Conservation (phyloP, 2,329 filamentous ascomycete species). For the Aspergillus sp. region DNA sequence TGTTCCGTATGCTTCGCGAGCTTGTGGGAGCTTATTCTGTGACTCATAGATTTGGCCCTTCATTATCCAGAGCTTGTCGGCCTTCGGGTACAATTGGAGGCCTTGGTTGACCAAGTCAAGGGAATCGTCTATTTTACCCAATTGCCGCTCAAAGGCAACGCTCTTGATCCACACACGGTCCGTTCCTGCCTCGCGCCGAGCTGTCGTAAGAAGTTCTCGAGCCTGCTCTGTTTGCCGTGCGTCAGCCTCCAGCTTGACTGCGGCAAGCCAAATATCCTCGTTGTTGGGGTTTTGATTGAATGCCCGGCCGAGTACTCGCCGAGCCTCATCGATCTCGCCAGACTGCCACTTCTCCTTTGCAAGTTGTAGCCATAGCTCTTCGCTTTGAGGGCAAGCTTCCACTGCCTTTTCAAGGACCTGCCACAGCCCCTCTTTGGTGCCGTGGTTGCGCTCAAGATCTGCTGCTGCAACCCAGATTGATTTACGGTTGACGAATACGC, state of each 20-base stretch:
- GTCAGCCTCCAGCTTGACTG: conserved; percentile 93
- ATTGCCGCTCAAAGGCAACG: conserved; percentile 85
- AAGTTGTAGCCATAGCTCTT: conserved; percentile 92
- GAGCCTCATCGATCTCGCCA: conserved; percentile 82
- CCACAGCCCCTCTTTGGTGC: conserved; percentile 77
- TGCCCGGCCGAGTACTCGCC: conserved; percentile 79
- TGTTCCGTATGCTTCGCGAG: conserved; percentile 83
- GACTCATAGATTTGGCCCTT: conserved; percentile 97
- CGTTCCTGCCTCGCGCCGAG: conserved; percentile 84
- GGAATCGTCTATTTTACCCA: conserved; percentile 75
- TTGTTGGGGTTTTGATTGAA: conserved; percentile 96
- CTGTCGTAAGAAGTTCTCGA: conserved; percentile 74
- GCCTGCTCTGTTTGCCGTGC: conserved; percentile 80
- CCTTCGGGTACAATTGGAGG: conserved; percentile 78
- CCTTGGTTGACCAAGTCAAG: conserved; percentile 85
- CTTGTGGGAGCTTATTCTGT: conserved; percentile 74
- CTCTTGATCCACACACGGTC: conserved; percentile 98
- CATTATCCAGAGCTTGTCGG: conserved; percentile 94
- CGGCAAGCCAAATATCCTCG: conserved; percentile 96
- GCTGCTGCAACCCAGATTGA: conserved; percentile 88
- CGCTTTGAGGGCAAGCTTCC: conserved; percentile 86
- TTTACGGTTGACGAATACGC: conserved; percentile 84
- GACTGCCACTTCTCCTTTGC: conserved; percentile 92
- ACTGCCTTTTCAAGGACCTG: conserved; percentile 88
- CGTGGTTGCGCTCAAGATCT: conserved; percentile 87